Evolutionary conservation across 164 flowering plant genomes (phyloP).

Genomic region (Santalum album): DNA sequence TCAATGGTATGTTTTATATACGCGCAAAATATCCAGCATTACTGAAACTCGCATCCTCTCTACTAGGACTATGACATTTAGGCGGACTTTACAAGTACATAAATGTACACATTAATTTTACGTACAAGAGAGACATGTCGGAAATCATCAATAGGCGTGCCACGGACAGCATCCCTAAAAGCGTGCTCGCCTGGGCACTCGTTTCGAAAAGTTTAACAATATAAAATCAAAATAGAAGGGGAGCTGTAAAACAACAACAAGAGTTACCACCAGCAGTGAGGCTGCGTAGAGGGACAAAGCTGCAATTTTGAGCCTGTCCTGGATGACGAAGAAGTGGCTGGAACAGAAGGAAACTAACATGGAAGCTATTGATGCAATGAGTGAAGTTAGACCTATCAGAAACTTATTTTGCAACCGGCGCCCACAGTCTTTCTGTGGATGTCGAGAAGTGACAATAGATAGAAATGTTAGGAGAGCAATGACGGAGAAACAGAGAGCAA

Average conservation of each 20-base stretch:
- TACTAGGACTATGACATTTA: too few relatives aligned
- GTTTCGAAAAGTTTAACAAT: too few relatives aligned
- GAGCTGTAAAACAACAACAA: constrained; percentile 6
- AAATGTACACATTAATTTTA: too few relatives aligned
- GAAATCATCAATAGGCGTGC: too few relatives aligned
- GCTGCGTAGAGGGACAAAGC: constrained; percentile 8
- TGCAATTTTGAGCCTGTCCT: neutral
- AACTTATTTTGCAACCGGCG: constrained; percentile 14
- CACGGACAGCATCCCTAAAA: too few relatives aligned
- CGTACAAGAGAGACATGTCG: too few relatives aligned
- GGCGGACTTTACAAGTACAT: too few relatives aligned
- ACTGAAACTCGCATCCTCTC: too few relatives aligned
- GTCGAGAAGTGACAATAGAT: constrained; percentile 16
- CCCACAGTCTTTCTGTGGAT: constrained; percentile 11
- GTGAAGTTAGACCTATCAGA: constrained; percentile 16
- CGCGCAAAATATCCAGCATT: too few relatives aligned
- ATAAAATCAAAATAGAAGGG: constrained; percentile 14
- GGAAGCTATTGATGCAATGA: constrained; percentile 15
- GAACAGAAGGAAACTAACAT: constrained; percentile 25
- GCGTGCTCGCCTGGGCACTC: too few relatives aligned
- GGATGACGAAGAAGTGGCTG: constrained; percentile 10
- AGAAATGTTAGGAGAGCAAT: constrained; percentile 20
- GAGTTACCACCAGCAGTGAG: constrained; percentile 8
- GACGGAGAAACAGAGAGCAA: constrained; percentile 20
- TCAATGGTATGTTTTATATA: too few relatives aligned